Base-by-base conservation (phyloP, 371 early-diverging fungal species). In the Lichtheimia hyalospora region DNA sequence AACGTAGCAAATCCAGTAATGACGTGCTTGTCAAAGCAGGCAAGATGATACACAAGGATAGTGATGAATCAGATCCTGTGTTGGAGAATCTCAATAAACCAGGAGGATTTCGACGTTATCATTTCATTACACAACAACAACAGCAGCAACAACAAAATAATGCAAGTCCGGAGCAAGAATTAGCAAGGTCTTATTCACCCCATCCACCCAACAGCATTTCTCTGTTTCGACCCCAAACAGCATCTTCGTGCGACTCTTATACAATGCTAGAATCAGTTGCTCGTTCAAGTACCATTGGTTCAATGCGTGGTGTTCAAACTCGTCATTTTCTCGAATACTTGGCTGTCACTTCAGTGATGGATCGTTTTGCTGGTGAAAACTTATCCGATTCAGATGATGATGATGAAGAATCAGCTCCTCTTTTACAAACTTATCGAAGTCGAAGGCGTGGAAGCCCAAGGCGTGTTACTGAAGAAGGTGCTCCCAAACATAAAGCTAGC, bases 331-430 rank as follows among this genome's bases (percentile, higher is more conserved):
- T 92, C 42, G 90, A 90, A 57, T 89, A 85, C 59, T 65, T 92
- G 50, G 89, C 83, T 2, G 61, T 81, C 41, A 75, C 81, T 23
- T 78, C 80, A 15, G 73, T 83, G 25, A 68, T 91, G 8, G 89
- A 87, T 50, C 83, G 85, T 6, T 89, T 86, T 69, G 90, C 89
- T 25, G 92, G 92, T 46, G 92, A 90, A 51, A 81, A 91, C 57
- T 76, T 89, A 24, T 79, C 73, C 20, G 77, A 77, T 56, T 84
- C 86, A 8, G 83, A 82, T 20, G 84, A 71, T 1, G 77, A 84
- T 24, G 74, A 74, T 23, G 79, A 74, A 14, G 75, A 80, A 60
- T 68, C 61, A 52, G 39, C 71, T 7, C 69, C 75, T 3, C 65
- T 68, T n/a, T 53, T 74, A 56, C 64, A 60, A n/a, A 42, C 64